These are phyloP conservation scores for Phytophthora melonis DNA, from an alignment of 352 stramenopile species.

Conservation along the genomic window DNA sequence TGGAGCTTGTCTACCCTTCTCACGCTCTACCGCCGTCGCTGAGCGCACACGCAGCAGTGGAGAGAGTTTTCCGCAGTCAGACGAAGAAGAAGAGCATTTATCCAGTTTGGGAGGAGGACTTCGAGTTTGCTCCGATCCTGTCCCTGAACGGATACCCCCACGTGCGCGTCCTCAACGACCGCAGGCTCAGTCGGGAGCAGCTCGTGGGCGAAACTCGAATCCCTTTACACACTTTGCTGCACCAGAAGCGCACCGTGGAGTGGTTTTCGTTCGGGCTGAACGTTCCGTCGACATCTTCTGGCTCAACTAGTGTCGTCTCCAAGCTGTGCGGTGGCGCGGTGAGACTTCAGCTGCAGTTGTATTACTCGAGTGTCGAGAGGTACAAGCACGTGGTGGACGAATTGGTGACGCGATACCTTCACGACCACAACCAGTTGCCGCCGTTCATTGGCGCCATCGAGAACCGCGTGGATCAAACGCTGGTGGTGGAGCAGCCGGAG, in stretches of 20 bases:
- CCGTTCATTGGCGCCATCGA: conserved; percentile 59
- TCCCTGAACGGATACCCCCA: conserved; percentile 73
- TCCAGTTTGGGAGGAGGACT: conserved; percentile 83
- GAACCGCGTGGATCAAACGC: conserved; percentile 15
- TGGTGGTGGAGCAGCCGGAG: conserved; percentile 44
- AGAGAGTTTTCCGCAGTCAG: conserved; percentile 56
- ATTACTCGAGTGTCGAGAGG: conserved; percentile 67
- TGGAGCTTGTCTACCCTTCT: conserved; percentile 71
- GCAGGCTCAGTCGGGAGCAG: conserved; percentile 70
- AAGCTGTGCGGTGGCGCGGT: conserved; percentile 54
- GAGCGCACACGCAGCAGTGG: conserved; percentile 14
- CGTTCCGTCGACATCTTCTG: conserved; percentile 20
- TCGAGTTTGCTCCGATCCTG: conserved; percentile 68
- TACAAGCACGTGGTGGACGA: conserved; percentile 72
- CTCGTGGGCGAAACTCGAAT: conserved; percentile 76
- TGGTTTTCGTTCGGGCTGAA: conserved; percentile 65
- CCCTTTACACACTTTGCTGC: conserved; percentile 60
- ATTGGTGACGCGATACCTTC: conserved; percentile 60
- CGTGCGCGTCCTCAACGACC: conserved; percentile 77
- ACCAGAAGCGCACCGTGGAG: conserved; percentile 71
- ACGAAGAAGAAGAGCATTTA: conserved; percentile 83
- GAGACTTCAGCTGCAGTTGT: conserved; percentile 69
- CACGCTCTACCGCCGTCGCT: conserved; percentile 27
- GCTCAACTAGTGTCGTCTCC: conserved; percentile 20
- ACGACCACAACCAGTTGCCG: conserved; percentile 66